phyloP scores from a whole-genome alignment of 2,329 filamentous ascomycete species.

The Microcyclospora tardicrescens region DNA sequence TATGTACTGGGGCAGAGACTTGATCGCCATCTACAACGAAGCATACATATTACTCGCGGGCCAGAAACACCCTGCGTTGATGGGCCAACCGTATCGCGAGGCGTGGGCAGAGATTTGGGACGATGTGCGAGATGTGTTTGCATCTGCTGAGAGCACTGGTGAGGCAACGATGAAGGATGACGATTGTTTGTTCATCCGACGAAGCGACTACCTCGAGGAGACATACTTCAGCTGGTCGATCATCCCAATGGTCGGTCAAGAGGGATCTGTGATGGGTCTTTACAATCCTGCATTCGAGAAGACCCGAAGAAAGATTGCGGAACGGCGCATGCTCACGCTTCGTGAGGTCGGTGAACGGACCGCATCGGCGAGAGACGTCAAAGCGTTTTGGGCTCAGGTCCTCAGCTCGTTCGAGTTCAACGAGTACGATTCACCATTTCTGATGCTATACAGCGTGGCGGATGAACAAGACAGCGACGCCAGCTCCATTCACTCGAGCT shows the following conservation, averaged over 20 bases:
- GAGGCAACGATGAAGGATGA: constrained; percentile 78
- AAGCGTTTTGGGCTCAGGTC: constrained; percentile 60
- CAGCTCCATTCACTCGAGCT: constrained; percentile 58
- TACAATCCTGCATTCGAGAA: constrained; percentile 77
- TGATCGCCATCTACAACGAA: constrained; percentile 59
- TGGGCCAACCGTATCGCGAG: constrained; percentile 56
- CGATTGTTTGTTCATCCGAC: constrained; percentile 58
- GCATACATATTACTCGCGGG: constrained; percentile 59
- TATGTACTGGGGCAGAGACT: constrained; percentile 60
- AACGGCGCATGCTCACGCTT: constrained; percentile 66
- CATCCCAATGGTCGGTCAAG: constrained; percentile 60
- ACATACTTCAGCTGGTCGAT: constrained; percentile 75
- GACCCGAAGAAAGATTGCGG: constrained; percentile 63
- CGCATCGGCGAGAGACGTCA: constrained; percentile 57
- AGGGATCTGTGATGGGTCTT: constrained; percentile 53
- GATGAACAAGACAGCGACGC: constrained; percentile 61
- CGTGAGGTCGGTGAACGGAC: constrained; percentile 67
- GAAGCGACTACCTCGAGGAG: constrained; percentile 61
- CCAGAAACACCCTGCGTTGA: constrained; percentile 61
- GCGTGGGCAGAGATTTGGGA: constrained; percentile 67
- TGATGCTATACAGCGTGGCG: constrained; percentile 60
- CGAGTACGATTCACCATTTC: constrained; percentile 63
- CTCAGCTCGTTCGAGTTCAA: constrained; percentile 58
- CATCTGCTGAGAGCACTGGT: constrained; percentile 53
- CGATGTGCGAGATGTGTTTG: constrained; percentile 55